Evolutionary conservation across 2,329 filamentous ascomycete genomes (phyloP).

Genomic region (Aspergillus caelatus): DNA sequence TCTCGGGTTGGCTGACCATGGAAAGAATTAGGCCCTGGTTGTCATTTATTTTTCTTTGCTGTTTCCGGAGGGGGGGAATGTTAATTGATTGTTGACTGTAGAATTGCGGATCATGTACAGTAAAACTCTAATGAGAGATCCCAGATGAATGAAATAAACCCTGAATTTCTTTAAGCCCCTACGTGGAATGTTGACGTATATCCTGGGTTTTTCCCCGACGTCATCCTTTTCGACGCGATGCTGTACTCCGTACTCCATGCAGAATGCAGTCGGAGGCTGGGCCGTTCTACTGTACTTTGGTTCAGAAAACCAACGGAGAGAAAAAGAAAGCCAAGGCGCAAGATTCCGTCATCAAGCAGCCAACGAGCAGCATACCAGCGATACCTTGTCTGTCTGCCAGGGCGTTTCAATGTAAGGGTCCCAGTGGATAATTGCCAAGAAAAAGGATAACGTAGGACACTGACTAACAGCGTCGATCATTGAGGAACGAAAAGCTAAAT

Average conservation of each 20-base stretch:
- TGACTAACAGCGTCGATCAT: slow-evolving; percentile 4
- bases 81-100: neutral
- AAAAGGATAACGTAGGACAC: slow-evolving; percentile 3
- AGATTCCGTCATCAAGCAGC: neutral
- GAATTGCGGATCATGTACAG: neutral
- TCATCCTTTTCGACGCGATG: neutral
- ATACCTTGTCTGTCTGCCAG: neutral
- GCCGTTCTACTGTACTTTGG: neutral
- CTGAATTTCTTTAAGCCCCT: neutral
- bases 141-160: neutral
- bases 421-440: slow-evolving; percentile 1
- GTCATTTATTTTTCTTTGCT: neutral
- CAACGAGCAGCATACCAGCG: neutral
- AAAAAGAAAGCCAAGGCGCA: neutral
- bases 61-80: neutral
- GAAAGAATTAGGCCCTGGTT: neutral
- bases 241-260: neutral
- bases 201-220: neutral
- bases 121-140: neutral
- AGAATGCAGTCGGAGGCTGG: neutral
- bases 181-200: neutral
- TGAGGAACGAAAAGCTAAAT: neutral
- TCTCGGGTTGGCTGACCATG: slow-evolving; percentile 35
- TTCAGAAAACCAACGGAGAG: neutral
- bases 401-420: neutral